A percentile compares a stretch with the other conserved stretches of the same genome.
phyloP scores from a whole-genome alignment of 805 yeast species.

The Zygosaccharomyces pseudorouxii region DNA sequence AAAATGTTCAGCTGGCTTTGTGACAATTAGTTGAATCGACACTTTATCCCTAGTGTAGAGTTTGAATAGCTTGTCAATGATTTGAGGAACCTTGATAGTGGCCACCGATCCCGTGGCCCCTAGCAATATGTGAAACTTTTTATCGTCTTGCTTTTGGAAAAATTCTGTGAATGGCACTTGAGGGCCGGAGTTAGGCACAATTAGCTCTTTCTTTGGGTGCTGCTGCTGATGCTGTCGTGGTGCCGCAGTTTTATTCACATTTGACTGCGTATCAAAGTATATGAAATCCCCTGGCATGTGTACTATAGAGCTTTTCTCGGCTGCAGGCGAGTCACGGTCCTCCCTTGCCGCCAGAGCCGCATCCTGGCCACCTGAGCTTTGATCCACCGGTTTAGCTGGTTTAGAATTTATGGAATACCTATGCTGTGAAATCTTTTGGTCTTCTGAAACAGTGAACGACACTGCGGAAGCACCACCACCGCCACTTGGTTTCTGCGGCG shows the following conservation, averaged over 20 bases:
- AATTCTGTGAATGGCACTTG: conserved; percentile 72
- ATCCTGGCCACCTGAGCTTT: background rate
- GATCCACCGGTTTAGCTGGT: conserved; percentile 29
- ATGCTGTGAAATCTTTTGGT: conserved; percentile 41
- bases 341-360: background rate
- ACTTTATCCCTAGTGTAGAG: conserved; percentile 69
- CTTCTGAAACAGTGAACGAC: conserved; percentile 46
- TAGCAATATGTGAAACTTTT: conserved; percentile 77
- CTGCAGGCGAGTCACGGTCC: conserved; percentile 14
- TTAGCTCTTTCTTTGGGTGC: conserved; percentile 43
- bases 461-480: conserved; percentile 27
- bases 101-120: conserved; percentile 98
- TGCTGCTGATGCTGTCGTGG: conserved; percentile 34
- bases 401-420: conserved; percentile 56
- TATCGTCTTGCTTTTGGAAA: conserved; percentile 69
- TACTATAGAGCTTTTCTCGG: conserved; percentile 30
- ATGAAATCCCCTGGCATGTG: conserved; percentile 37
- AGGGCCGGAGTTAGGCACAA: conserved; percentile 47
- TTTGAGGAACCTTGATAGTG: conserved; percentile 85
- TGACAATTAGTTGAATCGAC: conserved; percentile 79
- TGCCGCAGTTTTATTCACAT: conserved; percentile 5
- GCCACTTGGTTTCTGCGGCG: conserved; percentile 10
- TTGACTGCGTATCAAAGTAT: conserved; percentile 24
- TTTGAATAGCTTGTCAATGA: conserved; percentile 80
- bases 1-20: conserved; percentile 72